phyloP scores from a whole-genome alignment of 106 monocot genomes.

The Acorus calamus region DNA sequence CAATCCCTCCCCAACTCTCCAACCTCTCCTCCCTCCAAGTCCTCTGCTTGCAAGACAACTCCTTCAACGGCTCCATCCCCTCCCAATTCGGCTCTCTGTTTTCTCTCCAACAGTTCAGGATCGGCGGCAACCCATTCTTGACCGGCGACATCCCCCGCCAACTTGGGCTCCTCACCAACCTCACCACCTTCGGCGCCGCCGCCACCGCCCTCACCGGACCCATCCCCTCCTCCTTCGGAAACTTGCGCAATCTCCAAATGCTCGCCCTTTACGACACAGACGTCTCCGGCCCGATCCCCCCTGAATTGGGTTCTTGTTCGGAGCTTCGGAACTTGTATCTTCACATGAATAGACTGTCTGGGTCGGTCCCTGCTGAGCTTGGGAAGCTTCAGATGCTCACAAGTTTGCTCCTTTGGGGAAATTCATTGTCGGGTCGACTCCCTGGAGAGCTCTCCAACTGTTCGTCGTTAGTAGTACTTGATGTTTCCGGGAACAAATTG shows the following conservation, averaged over 20 bases:
- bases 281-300: constrained; percentile 59
- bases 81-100: constrained; percentile 38
- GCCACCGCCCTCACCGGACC: constrained; percentile 66
- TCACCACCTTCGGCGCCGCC: constrained; percentile 82
- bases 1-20: constrained; percentile 44
- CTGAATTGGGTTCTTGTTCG: constrained; percentile 36
- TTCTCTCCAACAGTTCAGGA: constrained; percentile 70
- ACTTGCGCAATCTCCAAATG: constrained; percentile 63
- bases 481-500: constrained; percentile 69
- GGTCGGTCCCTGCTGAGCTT: constrained; percentile 53
- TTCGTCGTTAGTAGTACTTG: constrained; percentile 63
- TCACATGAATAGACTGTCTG: constrained; percentile 76
- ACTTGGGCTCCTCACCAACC: constrained; percentile 61
- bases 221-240: constrained; percentile 60
- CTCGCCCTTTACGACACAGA: constrained; percentile 81
- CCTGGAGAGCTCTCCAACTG: constrained; percentile 72
- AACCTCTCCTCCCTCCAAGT: constrained; percentile 45
- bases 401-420: constrained; percentile 87
- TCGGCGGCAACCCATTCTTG: constrained; percentile 75
- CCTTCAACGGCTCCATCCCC: constrained; percentile 57
- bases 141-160: constrained; percentile 55
- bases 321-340: constrained; percentile 77
- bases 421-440: constrained; percentile 48
- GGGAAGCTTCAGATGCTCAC: constrained; percentile 76
- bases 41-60: constrained; percentile 66